Percentiles rank a stretch among this genome's conserved stretches.
phyloP scores from a whole-genome alignment of 2,329 filamentous ascomycete genomes.

The Xylaria sp. region DNA sequence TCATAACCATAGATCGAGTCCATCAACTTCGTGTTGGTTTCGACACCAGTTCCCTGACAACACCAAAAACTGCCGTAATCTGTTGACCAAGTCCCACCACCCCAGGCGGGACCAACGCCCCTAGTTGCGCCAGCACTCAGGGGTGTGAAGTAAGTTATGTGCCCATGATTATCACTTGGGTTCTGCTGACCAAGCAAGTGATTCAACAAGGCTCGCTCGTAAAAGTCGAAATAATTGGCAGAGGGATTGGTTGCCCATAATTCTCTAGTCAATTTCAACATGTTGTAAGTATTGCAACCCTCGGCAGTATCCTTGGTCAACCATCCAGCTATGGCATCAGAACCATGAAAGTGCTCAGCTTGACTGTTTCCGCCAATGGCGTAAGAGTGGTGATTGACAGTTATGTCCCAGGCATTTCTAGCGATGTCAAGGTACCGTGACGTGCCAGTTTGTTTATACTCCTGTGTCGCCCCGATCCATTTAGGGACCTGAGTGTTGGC shows the following conservation, averaged over 20 bases:
- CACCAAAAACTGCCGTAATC: slow-evolving; percentile 41
- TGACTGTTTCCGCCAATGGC: slow-evolving; percentile 66
- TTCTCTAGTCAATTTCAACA: slow-evolving; percentile 66
- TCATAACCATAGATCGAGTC: slow-evolving; percentile 64
- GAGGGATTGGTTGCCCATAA: slow-evolving; percentile 59
- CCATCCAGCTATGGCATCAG: slow-evolving; percentile 59
- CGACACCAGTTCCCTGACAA: slow-evolving; percentile 59
- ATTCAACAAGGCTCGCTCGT: slow-evolving; percentile 62
- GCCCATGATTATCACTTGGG: slow-evolving; percentile 57
- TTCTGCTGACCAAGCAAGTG: slow-evolving; percentile 63
- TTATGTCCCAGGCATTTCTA: slow-evolving; percentile 61
- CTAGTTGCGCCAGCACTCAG: slow-evolving; percentile 60
- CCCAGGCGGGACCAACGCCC: slow-evolving; percentile 64
- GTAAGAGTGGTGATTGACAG: slow-evolving; percentile 60
- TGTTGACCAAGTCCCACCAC: slow-evolving; percentile 65
- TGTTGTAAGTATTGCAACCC: slow-evolving; percentile 66
- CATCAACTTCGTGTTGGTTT: slow-evolving; percentile 65
- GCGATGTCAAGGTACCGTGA: slow-evolving; percentile 60
- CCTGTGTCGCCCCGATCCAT: slow-evolving; percentile 62
- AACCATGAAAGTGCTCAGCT: slow-evolving; percentile 61
- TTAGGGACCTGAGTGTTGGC: slow-evolving; percentile 66
- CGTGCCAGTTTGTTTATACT: slow-evolving; percentile 61
- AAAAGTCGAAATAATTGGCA: slow-evolving; percentile 63
- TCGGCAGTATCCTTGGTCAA: slow-evolving; percentile 61
- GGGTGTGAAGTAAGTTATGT: slow-evolving; percentile 65